Conservation (phyloP, 495 filamentous ascomycete genomes). For the Neurospora sp. region DNA sequence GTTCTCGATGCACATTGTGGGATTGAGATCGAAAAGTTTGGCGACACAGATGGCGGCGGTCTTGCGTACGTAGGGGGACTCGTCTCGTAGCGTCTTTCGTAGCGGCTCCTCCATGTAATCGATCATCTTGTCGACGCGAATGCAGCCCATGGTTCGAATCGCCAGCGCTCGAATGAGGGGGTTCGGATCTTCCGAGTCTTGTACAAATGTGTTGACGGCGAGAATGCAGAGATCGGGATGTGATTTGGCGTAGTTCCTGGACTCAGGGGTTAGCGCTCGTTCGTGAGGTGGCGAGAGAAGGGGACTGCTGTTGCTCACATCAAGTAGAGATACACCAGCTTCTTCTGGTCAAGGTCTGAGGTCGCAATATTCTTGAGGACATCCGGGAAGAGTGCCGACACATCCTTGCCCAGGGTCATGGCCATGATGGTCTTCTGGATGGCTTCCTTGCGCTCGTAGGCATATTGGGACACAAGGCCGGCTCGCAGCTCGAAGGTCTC, state of each 20-base stretch:
- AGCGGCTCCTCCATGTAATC: slow-evolving; percentile 99
- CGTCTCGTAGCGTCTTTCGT: slow-evolving; percentile 90
- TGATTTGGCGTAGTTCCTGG: slow-evolving; percentile 98
- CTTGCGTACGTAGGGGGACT: slow-evolving; percentile 97
- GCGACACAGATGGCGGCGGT: slow-evolving; percentile 97
- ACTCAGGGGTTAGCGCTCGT: slow-evolving; percentile 12
- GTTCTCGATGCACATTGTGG: slow-evolving; percentile 86
- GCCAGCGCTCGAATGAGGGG: slow-evolving; percentile 89
- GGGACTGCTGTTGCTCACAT: slow-evolving; percentile 53
- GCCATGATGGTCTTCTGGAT: slow-evolving; percentile 99
- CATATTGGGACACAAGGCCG: slow-evolving; percentile 97
- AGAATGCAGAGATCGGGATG: slow-evolving; percentile 98
- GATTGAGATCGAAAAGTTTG: slow-evolving; percentile 93
- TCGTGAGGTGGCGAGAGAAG: background rate
- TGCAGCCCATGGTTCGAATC: slow-evolving; percentile 99
- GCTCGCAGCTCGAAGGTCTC: slow-evolving; percentile 97
- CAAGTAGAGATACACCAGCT: slow-evolving; percentile 96
- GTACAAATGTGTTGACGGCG: slow-evolving; percentile 97
- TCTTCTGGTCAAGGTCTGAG: slow-evolving; percentile 93
- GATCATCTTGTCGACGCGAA: slow-evolving; percentile 98
- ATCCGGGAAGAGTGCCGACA: slow-evolving; percentile 94
- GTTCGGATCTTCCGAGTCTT: slow-evolving; percentile 98
- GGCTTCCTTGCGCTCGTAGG: slow-evolving; percentile 95
- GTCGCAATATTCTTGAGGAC: slow-evolving; percentile 99
- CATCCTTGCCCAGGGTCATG: slow-evolving; percentile 98